Evolutionary conservation across 805 yeast genomes (phyloP), one percentile per base, ranked within the genome.

Genomic region (Candida awuae): DNA sequence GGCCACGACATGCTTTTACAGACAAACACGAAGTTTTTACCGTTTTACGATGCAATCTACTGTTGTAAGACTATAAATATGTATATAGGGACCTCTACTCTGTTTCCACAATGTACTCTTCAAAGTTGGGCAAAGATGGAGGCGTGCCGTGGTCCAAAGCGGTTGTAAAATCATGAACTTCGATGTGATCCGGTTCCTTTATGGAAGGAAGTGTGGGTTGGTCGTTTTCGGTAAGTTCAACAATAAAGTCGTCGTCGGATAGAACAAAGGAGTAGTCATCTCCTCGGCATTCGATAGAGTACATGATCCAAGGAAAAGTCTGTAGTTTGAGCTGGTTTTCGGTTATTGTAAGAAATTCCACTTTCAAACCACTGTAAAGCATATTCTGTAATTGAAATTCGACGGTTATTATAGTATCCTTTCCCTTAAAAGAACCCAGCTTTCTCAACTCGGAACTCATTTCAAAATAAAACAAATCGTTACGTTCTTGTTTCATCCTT

Each of bases 221-320:
- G 12, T 38, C 38, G 8, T 33, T 44, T 5, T 14, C 16, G 15
- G 30, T 38, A 10, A 54, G 27, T 3, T 46, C 51, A 21, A 43
- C 42, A 2, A 21, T 25, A 19, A 57, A 49, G 23, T 51, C 54
- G 10, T 54, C 53, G 12, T 48, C 53, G 20, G 51, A 41, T 10
- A 59, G 23, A n/a, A 47, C 40, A 40, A 59, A 59, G 3, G 51
- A 41, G 37, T 59, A 59, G 35, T 58, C 62, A 23, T 50, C 54
- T 17, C 45, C 38, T 7, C 42, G 29, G 20, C 65, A 71, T 27
- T 57, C 45, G 4, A 72, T 70, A 42, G 69, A 59, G 51, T 82
- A 80, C 38, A 81, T 66, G 1, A 83, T 80, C 94, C 94, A 83
- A 0, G 92, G 88, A 52, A 83, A 82, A 30, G 84, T 72, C 40